Evolutionary conservation across 306 rosid genomes (phyloP).

Genomic region (Lithocarpus polystachyus): DNA sequence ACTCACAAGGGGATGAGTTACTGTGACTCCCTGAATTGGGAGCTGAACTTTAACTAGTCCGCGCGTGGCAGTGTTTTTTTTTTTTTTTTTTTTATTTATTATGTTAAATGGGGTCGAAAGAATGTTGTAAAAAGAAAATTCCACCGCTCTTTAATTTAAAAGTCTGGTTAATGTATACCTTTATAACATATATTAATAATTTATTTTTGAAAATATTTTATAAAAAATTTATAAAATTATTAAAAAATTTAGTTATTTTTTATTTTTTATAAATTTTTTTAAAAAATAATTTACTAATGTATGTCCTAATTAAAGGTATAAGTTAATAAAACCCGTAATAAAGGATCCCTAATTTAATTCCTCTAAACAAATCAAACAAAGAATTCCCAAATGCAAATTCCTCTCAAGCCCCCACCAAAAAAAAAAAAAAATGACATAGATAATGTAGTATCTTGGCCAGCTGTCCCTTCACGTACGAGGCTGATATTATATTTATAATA

Average conservation of each 20-base stretch:
- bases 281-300: no score
- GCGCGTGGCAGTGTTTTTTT: slow-evolving; percentile 25
- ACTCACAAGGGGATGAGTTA: slow-evolving; percentile 29
- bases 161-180: no score
- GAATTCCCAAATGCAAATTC: neutral
- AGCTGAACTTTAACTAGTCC: slow-evolving; percentile 11
- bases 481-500: neutral
- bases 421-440: neutral
- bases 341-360: neutral
- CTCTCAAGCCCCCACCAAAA: neutral
- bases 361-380: neutral
- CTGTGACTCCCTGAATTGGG: slow-evolving; percentile 3
- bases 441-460: neutral
- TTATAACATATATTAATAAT: no score
- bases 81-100: neutral
- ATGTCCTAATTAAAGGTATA: no score
- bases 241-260: no score
- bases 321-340: no score
- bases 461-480: slow-evolving; percentile 21
- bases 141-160: neutral
- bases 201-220: no score
- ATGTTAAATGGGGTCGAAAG: slow-evolving; percentile 26
- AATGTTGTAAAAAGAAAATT: slow-evolving; percentile 27
- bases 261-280: no score
- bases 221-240: no score